Evolutionary conservation across 1,139 yeast genomes (phyloP), one percentile per base, ranked within the genome.

Genomic region (Suhomyces guaymorum): DNA sequence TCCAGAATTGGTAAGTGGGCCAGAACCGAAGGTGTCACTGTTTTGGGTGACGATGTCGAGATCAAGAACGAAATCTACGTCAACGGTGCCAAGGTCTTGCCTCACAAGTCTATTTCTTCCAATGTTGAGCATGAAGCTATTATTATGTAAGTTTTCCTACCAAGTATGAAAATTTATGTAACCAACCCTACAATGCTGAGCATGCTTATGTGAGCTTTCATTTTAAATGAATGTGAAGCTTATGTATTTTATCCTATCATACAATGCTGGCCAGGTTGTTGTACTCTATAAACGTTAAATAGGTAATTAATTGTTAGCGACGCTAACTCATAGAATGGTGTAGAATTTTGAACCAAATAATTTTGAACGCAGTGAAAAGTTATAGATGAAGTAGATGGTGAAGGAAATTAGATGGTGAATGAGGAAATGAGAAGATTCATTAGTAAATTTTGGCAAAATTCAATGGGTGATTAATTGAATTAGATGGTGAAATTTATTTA

Each of bases 1-100:
- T 90, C 97, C 45, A 86, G 90, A 57, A 90, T 94, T 55, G 99
- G 99, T 64, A 82, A 82, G 68, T 92, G 99, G 99, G 96, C 97
- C 48, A 89, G 99, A 77, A 82, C 95, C 50, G 98, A 92, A 71
- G 96, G 96, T 72, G 87, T 82, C 55, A 87, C 97, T 46, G 98
- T 94, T 42, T 80, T 94, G 59, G 99, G 98, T 72, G 99, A 94
- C 67, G 99, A 94, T 53, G 99, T 94, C 52, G 95, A 90, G 65
- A 87, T 94, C 62, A 89, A 90, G 76, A 97, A 94, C 64, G 99
- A 92, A 76, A 79, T 94, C 61, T 94, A 94, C 78, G 96, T 94
- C 55, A 92, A 92, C 67, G 98, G 98, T 68, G 98, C 97, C 68
- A 90, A 94, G 67, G 97, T 94, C 51, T 80, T 94, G 64, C 99